phyloP scores from a whole-genome alignment of 768 basidiomycete species.

The Ramaria sp. region DNA sequence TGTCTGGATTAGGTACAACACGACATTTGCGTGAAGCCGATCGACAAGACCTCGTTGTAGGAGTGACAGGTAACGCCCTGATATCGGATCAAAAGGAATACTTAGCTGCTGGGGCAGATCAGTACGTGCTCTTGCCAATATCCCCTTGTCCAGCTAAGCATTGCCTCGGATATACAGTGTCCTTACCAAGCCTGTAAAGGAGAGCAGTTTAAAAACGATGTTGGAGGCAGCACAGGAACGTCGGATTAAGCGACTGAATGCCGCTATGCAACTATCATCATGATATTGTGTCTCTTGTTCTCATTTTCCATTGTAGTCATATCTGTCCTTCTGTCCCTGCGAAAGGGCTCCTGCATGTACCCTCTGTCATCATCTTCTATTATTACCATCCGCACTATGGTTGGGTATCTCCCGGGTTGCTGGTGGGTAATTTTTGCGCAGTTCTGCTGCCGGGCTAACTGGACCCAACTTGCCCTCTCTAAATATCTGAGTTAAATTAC shows the following conservation, averaged over 20 bases:
- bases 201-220: slow-evolving; percentile 37
- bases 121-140: slow-evolving; percentile 31
- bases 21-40: slow-evolving; percentile 52
- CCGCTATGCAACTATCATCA: not conserved
- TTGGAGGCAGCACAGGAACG: slow-evolving; percentile 33
- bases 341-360: too few species aligned
- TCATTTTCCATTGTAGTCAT: too few species aligned
- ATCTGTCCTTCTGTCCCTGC: too few species aligned
- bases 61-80: slow-evolving; percentile 39
- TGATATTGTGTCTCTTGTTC: not conserved
- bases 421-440: too few species aligned
- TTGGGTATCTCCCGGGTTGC: too few species aligned
- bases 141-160: not conserved
- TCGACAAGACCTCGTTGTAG: slow-evolving; percentile 67
- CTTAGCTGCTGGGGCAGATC: slow-evolving; percentile 62
- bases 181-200: slow-evolving; percentile 69
- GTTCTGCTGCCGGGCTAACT: too few species aligned
- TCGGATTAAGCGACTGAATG: slow-evolving; percentile 11
- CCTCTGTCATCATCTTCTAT: too few species aligned
- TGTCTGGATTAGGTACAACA: slow-evolving; percentile 68
- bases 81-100: slow-evolving; percentile 65
- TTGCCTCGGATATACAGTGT: slow-evolving; percentile 34
- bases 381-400: too few species aligned
- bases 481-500: too few species aligned
- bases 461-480: too few species aligned